Percentiles rank a stretch among this genome's conserved stretches.
These are phyloP conservation scores for Leccinum rimulosum DNA, from an alignment of 768 basidiomycete genomes.

Conservation along the genomic window DNA sequence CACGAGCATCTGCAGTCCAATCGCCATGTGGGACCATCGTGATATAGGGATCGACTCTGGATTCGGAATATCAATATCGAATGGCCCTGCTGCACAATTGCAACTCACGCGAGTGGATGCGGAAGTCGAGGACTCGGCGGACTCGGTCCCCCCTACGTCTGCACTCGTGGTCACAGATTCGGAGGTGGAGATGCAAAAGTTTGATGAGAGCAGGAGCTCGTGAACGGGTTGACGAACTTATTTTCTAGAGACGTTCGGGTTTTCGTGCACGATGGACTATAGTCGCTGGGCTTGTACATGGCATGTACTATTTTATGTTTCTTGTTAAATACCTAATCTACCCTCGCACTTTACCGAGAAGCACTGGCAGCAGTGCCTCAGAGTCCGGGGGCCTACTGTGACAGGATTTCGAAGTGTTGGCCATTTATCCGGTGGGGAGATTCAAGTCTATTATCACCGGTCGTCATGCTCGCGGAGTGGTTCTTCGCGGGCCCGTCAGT, in stretches of 20 bases:
- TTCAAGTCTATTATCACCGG: neutral
- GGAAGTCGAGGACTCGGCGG: neutral
- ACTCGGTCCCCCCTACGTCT: neutral
- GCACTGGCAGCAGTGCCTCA: too few relatives aligned
- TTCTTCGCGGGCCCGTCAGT: neutral
- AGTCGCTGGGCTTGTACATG: neutral
- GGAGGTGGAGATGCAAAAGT: neutral
- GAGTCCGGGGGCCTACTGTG: neutral
- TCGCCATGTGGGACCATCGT: neutral
- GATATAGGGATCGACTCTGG: constrained; percentile 9
- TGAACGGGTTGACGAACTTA: neutral
- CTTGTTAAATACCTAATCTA: too few relatives aligned
- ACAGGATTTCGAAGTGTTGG: neutral
- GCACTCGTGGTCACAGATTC: neutral
- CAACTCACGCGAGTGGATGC: neutral
- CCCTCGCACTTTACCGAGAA: neutral
- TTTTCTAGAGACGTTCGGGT: neutral
- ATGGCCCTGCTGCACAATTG: neutral
- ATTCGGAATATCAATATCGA: constrained; percentile 11
- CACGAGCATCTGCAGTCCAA: neutral
- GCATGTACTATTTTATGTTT: too few relatives aligned
- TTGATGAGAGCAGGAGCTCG: neutral
- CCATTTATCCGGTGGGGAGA: neutral
- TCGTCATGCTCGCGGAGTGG: neutral
- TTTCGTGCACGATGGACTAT: neutral